Evolutionary conservation across 345 rosid genomes (phyloP).

Genomic region (Gossypium anomalum): DNA sequence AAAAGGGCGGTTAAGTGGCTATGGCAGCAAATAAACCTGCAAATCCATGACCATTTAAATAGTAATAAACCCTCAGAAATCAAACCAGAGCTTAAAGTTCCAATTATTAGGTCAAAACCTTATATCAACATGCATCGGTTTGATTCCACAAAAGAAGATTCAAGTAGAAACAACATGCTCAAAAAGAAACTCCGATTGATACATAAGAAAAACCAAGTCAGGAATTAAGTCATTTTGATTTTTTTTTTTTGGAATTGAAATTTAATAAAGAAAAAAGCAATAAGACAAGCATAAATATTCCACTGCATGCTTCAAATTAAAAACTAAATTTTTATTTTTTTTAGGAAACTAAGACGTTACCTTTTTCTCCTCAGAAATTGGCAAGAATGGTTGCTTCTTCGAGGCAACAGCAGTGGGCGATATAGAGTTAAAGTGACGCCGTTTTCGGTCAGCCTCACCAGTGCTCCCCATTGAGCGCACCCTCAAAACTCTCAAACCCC

Average conservation of each 20-base stretch:
- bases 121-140: not conserved
- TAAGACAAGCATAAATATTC: not conserved
- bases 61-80: not conserved
- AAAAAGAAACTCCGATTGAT: not conserved
- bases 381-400: slow-evolving; percentile 61
- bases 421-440: slow-evolving; percentile 71
- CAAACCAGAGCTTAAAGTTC: not conserved
- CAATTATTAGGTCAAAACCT: not conserved
- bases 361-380: slow-evolving; percentile 78
- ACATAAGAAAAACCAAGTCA: not conserved
- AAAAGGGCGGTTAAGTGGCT: not conserved
- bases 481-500: slow-evolving; percentile 30
- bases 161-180: not conserved
- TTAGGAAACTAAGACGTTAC: slow-evolving; percentile 17
- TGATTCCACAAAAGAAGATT: not conserved
- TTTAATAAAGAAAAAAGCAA: not conserved
- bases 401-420: slow-evolving; percentile 68
- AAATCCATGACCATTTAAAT: not conserved
- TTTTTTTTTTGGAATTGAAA: not conserved
- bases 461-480: slow-evolving; percentile 71
- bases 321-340: not conserved
- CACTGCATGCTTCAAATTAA: not conserved
- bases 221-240: not conserved
- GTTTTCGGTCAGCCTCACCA: slow-evolving; percentile 86
- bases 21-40: not conserved